Conservation (phyloP, 1,284 basidiomycete genomes). For the Coniferiporia sulphurascens region DNA sequence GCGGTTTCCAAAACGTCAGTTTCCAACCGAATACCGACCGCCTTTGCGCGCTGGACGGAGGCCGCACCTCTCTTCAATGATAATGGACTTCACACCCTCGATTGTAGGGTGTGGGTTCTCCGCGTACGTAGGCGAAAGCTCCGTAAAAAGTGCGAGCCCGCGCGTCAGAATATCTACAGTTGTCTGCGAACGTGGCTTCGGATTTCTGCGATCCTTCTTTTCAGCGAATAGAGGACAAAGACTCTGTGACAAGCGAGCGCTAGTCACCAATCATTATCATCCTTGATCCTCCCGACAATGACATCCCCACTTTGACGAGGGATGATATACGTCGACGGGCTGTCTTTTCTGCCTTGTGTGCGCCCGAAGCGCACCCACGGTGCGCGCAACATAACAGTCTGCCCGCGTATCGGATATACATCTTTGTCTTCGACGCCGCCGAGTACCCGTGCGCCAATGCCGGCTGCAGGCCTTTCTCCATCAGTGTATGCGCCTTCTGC, state of each 20-base stretch:
- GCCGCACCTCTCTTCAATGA: constrained; percentile 65
- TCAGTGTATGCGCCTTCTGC: constrained; percentile 47
- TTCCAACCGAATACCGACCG: constrained; percentile 41
- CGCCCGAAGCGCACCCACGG: constrained; percentile 57
- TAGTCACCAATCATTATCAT: constrained; percentile 58
- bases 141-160: constrained; percentile 54
- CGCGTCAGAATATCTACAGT: constrained; percentile 56
- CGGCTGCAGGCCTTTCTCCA: constrained; percentile 44
- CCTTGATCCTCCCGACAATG: constrained; percentile 63
- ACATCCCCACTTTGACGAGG: constrained; percentile 65
- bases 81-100: constrained; percentile 56
- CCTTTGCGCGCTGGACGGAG: constrained; percentile 44
- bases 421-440: constrained; percentile 42
- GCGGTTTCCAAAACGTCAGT: constrained; percentile 28
- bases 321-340: constrained; percentile 64
- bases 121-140: constrained; percentile 47
- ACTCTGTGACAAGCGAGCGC: neutral
- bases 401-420: constrained; percentile 49
- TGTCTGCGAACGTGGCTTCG: constrained; percentile 53
- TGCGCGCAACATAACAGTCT: constrained; percentile 44
- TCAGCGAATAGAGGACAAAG: neutral
- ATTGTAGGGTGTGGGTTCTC: constrained; percentile 40
- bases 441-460: constrained; percentile 43
- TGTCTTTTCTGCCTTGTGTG: constrained; percentile 44
- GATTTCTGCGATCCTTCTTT: constrained; percentile 36